phyloP scores from a whole-genome alignment of 345 rosid genomes.

The Hirschfeldia incana region DNA sequence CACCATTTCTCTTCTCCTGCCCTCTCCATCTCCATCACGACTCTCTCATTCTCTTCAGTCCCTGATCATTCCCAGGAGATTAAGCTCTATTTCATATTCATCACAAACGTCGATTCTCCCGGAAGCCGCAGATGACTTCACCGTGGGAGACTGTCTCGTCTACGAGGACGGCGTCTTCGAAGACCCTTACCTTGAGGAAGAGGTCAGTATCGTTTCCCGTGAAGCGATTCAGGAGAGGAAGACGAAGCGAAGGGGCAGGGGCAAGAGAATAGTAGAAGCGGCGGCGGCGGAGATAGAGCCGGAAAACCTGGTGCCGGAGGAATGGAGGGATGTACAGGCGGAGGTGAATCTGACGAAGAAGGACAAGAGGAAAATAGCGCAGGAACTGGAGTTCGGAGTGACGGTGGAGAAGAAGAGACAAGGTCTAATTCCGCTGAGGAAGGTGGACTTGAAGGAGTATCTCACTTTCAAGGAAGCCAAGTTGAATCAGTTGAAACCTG shows the following conservation, averaged over 20 bases:
- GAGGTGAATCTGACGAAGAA: slow-evolving; percentile 83
- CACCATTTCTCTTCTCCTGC: slow-evolving; percentile 26
- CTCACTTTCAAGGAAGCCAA: slow-evolving; percentile 65
- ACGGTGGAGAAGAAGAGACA: slow-evolving; percentile 68
- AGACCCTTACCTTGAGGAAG: slow-evolving; percentile 58
- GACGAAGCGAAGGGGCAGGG: slow-evolving; percentile 12
- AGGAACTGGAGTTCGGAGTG: slow-evolving; percentile 75
- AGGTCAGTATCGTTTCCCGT: neutral
- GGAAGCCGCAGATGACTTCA: slow-evolving; percentile 46
- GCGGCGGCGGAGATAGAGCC: slow-evolving; percentile 39
- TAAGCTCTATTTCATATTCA: slow-evolving; percentile 45
- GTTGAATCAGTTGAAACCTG: slow-evolving; percentile 60
- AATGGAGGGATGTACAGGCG: slow-evolving; percentile 78
- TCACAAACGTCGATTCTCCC: slow-evolving; percentile 44
- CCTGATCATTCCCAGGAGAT: slow-evolving; percentile 30
- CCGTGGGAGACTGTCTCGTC: slow-evolving; percentile 86
- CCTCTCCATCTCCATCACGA: slow-evolving; percentile 14
- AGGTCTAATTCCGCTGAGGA: slow-evolving; percentile 61
- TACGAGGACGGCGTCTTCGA: slow-evolving; percentile 89
- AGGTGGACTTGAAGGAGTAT: slow-evolving; percentile 61
- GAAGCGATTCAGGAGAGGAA: neutral
- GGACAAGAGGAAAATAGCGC: slow-evolving; percentile 76
- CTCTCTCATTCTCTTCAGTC: slow-evolving; percentile 23
- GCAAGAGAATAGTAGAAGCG: slow-evolving; percentile 27
- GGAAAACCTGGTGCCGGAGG: slow-evolving; percentile 80